Conservation (phyloP, 257 asterid species). For the Verbascum thapsus region DNA sequence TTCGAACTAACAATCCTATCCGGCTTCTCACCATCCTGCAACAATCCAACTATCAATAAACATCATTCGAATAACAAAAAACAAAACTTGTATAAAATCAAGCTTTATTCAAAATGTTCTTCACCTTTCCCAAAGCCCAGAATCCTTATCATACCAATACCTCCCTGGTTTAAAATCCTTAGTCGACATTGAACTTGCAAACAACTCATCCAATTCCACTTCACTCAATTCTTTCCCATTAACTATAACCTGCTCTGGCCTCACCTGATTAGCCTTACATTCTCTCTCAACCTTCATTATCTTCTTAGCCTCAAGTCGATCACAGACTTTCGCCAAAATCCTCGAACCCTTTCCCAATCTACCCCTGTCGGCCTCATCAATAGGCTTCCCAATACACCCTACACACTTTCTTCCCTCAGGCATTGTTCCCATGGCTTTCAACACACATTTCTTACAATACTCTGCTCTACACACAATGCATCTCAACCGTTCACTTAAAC, state of each 20-base stretch:
- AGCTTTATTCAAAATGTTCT: constrained; percentile 2
- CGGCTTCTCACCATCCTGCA: constrained; percentile 77
- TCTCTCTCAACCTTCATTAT: constrained; percentile 64
- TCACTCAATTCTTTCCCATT: constrained; percentile 60
- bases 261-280: constrained; percentile 62
- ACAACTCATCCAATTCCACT: constrained; percentile 55
- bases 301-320: constrained; percentile 41
- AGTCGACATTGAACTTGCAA: constrained; percentile 54
- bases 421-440: constrained; percentile 82
- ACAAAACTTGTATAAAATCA: neutral
- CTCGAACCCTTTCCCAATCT: constrained; percentile 53
- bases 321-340: constrained; percentile 44
- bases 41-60: constrained; percentile 20
- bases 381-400: constrained; percentile 63
- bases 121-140: constrained; percentile 87
- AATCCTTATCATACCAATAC: constrained; percentile 79
- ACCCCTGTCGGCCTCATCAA: constrained; percentile 53
- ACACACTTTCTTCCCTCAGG: constrained; percentile 86
- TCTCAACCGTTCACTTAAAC: constrained; percentile 34
- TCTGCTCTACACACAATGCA: constrained; percentile 70
- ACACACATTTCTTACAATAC: constrained; percentile 64
- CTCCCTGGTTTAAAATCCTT: constrained; percentile 60
- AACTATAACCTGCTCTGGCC: constrained; percentile 57
- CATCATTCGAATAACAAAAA: neutral
- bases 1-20: constrained; percentile 55